Conservation (phyloP, 2,329 filamentous ascomycete species). For the Hypoxylon sp. region DNA sequence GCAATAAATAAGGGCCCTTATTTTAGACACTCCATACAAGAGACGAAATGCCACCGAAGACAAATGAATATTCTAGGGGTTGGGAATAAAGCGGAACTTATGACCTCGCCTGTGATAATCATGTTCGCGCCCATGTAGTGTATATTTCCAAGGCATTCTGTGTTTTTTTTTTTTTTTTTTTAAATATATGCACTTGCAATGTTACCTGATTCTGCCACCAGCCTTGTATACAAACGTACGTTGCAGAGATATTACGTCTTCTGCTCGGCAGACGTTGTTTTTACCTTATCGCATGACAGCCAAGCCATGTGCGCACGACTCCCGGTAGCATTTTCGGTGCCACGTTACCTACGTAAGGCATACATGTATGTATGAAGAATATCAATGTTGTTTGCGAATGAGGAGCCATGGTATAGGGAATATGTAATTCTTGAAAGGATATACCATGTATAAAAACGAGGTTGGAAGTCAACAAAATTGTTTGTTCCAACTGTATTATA, state of each 20-base stretch:
- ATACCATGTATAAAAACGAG: neutral
- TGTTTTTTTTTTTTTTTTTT: conserved; percentile 1
- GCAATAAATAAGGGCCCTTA: conserved; percentile 3
- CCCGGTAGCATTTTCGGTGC: conserved; percentile 18
- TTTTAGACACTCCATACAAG: conserved; percentile 11
- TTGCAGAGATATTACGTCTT: conserved; percentile 8
- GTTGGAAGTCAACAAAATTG: neutral
- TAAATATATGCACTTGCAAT: neutral
- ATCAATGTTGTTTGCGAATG: neutral
- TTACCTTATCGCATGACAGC: conserved; percentile 27
- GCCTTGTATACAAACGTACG: conserved; percentile 15
- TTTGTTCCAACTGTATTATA: neutral
- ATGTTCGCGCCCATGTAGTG: neutral
- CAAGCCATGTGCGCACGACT: conserved; percentile 23
- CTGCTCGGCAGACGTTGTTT: conserved; percentile 29
- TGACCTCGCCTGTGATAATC: neutral
- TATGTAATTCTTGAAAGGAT: neutral
- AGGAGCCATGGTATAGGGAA: neutral
- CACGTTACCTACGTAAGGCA: conserved; percentile 32
- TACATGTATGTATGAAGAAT: too few species aligned
- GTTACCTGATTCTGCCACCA: conserved; percentile 3
- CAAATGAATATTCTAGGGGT: neutral
- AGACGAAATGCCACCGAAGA: conserved; percentile 22
- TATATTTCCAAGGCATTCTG: neutral
- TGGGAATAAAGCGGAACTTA: neutral